Percentiles rank a stretch among this genome's conserved stretches.
These are phyloP conservation scores for Ceratocystis cubensis DNA, from an alignment of 2,329 filamentous ascomycete genomes.

Conservation along the genomic window DNA sequence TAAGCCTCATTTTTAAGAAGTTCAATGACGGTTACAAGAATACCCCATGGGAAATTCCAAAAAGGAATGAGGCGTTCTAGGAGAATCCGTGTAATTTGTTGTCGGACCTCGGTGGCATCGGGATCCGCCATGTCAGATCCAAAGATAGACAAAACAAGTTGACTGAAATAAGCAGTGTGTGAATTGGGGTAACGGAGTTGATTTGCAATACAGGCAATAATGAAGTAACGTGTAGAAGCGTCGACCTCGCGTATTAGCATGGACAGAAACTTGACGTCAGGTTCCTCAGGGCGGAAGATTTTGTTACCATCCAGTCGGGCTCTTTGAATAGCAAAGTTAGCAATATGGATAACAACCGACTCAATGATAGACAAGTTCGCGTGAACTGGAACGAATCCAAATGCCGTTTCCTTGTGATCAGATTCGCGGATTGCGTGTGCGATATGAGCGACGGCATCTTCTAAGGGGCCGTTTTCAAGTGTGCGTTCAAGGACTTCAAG, in stretches of 20 bases:
- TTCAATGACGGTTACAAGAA: slow-evolving; percentile 79
- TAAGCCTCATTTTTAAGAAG: slow-evolving; percentile 79
- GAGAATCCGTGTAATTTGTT: slow-evolving; percentile 80
- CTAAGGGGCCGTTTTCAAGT: slow-evolving; percentile 48
- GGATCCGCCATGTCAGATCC: slow-evolving; percentile 59
- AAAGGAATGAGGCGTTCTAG: slow-evolving; percentile 78
- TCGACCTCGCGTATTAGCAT: slow-evolving; percentile 63
- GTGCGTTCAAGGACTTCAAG: slow-evolving; percentile 48
- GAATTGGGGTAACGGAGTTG: slow-evolving; percentile 83
- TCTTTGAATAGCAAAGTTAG: slow-evolving; percentile 54
- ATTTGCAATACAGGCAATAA: slow-evolving; percentile 75
- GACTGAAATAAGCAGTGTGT: slow-evolving; percentile 86
- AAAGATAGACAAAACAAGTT: slow-evolving; percentile 73
- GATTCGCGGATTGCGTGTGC: slow-evolving; percentile 55
- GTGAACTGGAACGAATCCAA: slow-evolving; percentile 53
- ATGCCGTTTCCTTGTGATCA: slow-evolving; percentile 43
- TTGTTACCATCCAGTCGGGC: slow-evolving; percentile 46
- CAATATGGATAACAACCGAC: slow-evolving; percentile 72
- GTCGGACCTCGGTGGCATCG: slow-evolving; percentile 69
- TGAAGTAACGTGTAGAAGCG: slow-evolving; percentile 69
- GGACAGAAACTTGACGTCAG: slow-evolving; percentile 59
- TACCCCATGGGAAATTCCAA: slow-evolving; percentile 90
- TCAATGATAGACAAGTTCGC: slow-evolving; percentile 64
- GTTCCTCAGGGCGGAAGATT: slow-evolving; percentile 33
- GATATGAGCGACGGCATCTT: slow-evolving; percentile 65